These are phyloP conservation scores for Herpotrichia juniperi DNA, from an alignment of 2,329 filamentous ascomycete species.

Conservation along the genomic window DNA sequence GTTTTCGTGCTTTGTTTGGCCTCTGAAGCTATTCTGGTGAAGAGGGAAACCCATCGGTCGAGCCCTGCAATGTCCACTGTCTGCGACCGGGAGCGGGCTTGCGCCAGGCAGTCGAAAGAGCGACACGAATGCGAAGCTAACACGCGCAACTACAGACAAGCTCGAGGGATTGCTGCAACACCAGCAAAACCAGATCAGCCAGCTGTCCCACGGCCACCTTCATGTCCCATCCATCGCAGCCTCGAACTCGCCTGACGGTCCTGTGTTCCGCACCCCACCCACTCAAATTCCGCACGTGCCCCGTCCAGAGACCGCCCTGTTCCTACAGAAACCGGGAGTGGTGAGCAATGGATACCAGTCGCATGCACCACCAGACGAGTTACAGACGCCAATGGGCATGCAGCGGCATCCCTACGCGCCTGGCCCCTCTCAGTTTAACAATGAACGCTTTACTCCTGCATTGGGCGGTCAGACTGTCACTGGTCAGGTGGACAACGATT, in stretches of 20 bases:
- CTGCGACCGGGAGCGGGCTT: background rate
- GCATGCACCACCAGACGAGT: constrained; percentile 28
- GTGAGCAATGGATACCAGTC: constrained; percentile 35
- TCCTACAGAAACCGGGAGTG: constrained; percentile 50
- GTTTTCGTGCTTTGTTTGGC: background rate
- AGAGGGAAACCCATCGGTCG: background rate
- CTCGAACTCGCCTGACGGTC: constrained; percentile 38
- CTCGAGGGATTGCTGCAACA: constrained; percentile 52
- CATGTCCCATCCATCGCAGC: constrained; percentile 27
- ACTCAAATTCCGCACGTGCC: constrained; percentile 49
- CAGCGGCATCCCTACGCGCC: constrained; percentile 35
- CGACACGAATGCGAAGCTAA: constrained; percentile 1
- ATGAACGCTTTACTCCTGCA: constrained; percentile 35
- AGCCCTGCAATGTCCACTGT: background rate
- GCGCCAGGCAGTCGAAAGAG: background rate
- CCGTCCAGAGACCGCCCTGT: constrained; percentile 53
- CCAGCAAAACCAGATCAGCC: constrained; percentile 55
- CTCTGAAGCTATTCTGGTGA: background rate
- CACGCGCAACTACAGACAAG: constrained; percentile 45
- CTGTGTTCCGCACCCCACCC: constrained; percentile 43
- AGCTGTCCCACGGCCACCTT: constrained; percentile 43
- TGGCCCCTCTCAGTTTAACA: constrained; percentile 23
- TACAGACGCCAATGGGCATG: constrained; percentile 22
- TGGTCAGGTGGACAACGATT: constrained; percentile 48
- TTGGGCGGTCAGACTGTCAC: constrained; percentile 28